Evolutionary conservation across 805 yeast species (phyloP), one percentile per base, ranked within the genome.

Genomic region (Candida koratica): DNA sequence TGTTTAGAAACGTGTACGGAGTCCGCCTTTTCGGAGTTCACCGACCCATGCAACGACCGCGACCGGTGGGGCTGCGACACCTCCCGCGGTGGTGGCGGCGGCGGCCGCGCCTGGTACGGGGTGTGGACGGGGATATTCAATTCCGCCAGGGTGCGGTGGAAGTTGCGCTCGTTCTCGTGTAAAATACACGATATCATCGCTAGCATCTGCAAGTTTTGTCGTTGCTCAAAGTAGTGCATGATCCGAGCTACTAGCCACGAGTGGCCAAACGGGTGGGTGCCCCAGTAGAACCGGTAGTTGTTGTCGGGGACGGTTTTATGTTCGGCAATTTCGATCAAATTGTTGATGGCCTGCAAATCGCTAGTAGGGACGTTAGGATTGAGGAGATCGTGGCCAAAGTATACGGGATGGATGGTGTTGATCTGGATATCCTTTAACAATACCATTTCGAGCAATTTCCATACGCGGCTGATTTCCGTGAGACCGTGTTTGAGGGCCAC

Each of bases 141-240:
- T 5, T 48, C 49, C 4, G 52, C 44, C 17, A 35, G 26, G 4
- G 46, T 2, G 52, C 45, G 12, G 43, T 43, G 34, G 50, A 24
- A 24, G 12, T 49, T 12, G 13, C 37, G 55, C 17, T 32, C 36
- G 46, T 68, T 71, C 49, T 68, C 84, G 49, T 64, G 69, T 38
- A 84, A 58, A 4, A 86, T 69, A 58, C 95, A 85, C 3, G 90
- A 75, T 45, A 88, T 58, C 87, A 85, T 84, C 1, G 95, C 96
- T 16, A 89, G 62, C 95, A 90, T 86, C 55, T 90, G 97, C 17
- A 86, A 59, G 49, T 90, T 82, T 1, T 80, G 77, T 27, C 67
- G 51, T 22, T 49, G 59, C 47, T 81, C 93, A 52, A 80, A 87
- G 47, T 81, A 80, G 1, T 55, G 51, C 50, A 89, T 66, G 25